These are phyloP conservation scores for Talaromyces sp. DNA, from an alignment of 2,329 filamentous ascomycete genomes.

Conservation along the genomic window DNA sequence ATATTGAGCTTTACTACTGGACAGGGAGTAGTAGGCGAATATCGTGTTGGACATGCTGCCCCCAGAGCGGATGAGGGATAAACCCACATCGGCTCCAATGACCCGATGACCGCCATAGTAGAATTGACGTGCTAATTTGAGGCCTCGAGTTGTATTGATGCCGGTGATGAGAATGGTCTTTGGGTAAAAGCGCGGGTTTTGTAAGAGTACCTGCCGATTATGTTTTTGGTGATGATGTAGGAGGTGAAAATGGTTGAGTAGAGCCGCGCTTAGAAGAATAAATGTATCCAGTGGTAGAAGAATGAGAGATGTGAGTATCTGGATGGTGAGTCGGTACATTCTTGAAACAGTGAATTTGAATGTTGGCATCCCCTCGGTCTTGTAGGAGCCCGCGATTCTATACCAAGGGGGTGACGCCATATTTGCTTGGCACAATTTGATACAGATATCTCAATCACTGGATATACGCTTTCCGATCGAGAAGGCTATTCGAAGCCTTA, in stretches of 20 bases:
- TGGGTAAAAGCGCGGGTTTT: slow-evolving; percentile 40
- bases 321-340: not conserved
- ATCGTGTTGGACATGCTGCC: slow-evolving; percentile 62
- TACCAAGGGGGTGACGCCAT: slow-evolving; percentile 8
- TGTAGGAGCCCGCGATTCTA: not conserved
- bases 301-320: slow-evolving; percentile 21
- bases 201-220: slow-evolving; percentile 28
- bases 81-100: slow-evolving; percentile 66
- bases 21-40: slow-evolving; percentile 54
- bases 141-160: slow-evolving; percentile 69
- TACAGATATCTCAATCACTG: not conserved
- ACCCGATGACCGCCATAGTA: slow-evolving; percentile 66
- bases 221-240: slow-evolving; percentile 25
- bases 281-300: slow-evolving; percentile 52
- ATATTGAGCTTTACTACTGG: slow-evolving; percentile 50
- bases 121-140: slow-evolving; percentile 65
- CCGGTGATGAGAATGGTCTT: slow-evolving; percentile 69
- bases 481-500: not conserved
- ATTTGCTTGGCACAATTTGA: not conserved
- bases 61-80: slow-evolving; percentile 47
- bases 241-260: slow-evolving; percentile 31
- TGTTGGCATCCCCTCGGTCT: not conserved
- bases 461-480: not conserved
- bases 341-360: slow-evolving; percentile 19
- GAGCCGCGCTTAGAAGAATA: slow-evolving; percentile 43